Percentiles rank a stretch among this genome's conserved stretches.
Evolutionary conservation across 2,329 filamentous ascomycete species (phyloP).

Genomic region (Beauveria sp.): DNA sequence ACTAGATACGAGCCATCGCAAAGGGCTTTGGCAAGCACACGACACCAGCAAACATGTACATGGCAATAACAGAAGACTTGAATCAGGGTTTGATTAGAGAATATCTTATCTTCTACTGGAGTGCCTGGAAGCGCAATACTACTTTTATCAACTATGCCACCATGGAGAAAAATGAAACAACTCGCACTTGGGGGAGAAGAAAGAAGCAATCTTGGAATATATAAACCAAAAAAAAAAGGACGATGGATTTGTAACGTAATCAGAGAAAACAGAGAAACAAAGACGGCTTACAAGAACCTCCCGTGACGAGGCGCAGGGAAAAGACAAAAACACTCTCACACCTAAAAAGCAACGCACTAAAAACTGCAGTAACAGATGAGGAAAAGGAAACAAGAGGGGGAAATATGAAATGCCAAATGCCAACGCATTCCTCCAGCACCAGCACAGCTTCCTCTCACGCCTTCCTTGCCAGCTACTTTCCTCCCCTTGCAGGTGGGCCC

Average conservation of each 20-base stretch:
- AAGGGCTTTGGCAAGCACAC: neutral
- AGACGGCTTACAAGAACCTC: neutral
- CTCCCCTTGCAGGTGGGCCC: neutral
- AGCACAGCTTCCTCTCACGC: neutral
- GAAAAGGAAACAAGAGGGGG: slow-evolving; percentile 12
- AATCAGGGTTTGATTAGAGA: neutral
- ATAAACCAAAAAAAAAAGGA: slow-evolving; percentile 1
- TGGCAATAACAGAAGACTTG: neutral
- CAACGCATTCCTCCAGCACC: neutral
- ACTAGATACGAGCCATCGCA: neutral
- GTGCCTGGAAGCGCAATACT: neutral
- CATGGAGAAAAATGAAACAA: neutral
- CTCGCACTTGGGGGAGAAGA: neutral
- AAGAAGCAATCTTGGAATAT: slow-evolving; percentile 3
- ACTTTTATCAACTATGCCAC: neutral
- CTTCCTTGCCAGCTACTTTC: neutral
- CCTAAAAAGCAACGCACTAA: neutral
- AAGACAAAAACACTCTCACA: neutral
- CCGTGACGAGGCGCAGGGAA: neutral
- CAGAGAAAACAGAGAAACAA: neutral
- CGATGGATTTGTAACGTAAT: neutral
- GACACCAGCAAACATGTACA: neutral
- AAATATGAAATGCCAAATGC: slow-evolving; percentile 11
- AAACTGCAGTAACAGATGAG: neutral
- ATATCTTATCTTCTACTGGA: neutral